Evolutionary conservation across 257 asterid species (phyloP), one percentile per base, ranked within the genome.

Genomic region (Lavandula angustifolia): DNA sequence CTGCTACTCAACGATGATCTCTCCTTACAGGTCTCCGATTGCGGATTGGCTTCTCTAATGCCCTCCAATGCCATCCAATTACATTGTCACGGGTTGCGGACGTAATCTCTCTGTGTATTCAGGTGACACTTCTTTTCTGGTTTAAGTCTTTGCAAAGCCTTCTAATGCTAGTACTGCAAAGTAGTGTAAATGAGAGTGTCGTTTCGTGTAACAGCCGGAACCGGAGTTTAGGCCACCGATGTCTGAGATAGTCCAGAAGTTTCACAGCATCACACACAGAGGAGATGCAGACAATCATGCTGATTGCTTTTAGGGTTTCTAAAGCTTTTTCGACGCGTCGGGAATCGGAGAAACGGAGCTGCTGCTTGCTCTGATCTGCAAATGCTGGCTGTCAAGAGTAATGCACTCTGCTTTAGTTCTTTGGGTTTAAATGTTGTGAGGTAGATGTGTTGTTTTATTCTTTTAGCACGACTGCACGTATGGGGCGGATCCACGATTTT

Each of bases 141-240:
- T 11, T 43, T 22, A 22, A 22, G 27, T 22, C 27, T 22, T 22
- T 22, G 27, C 27, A 22, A 22, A 22, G 27, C 27, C 27, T 22
- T 22, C 27, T 22, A 22, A 22, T 22, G 27, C 27, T 22, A 22
- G 27, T 22, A 22, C 1, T 22, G 27, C 27, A 22, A 22, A 22
- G 27, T 22, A 22, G 27, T 1, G 27, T 37, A 9, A 5, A 3
- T 32, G 12, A 22, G 10, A 6, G 27, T 22, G 13, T 12, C 1
- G 41, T 14, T 59, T 41, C 37, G 5, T 49, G 22, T 13, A 31
- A 65, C 88, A 92, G 98, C 75, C 84, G 31, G 95, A 92, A 69
- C 98, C 96, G 0, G 98, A 88, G 71, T 92, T 92, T 82, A 75
- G 98, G 73, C 98, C 96, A 4, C 94, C 98, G 0, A 87, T 92